Evolutionary conservation across 805 yeast species (phyloP), one percentile per base, ranked within the genome.

Genomic region (Kodamaea neixiangensis): DNA sequence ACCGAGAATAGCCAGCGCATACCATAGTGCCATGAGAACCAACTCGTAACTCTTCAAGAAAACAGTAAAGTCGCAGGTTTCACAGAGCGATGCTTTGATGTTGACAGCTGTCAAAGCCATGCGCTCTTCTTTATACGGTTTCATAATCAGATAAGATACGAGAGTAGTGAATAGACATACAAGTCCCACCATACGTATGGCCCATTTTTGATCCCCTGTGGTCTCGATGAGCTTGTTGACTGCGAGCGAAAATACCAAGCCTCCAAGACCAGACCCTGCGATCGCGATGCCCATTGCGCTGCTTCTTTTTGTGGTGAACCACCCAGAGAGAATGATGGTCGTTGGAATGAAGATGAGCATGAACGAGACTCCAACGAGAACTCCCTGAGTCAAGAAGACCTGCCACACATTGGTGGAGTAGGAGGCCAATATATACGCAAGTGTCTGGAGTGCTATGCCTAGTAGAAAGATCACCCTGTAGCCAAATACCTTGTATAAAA

Each of bases 251-350:
- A 72, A 78, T 15, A 73, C 63, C 5, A 79, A 62, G 14, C 84
- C 85, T 3, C 84, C 85, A 1, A 76, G 51, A n/a, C 81, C 79
- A 5, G 81, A 68, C 1, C 85, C 85, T 1, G 76, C 59, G 6
- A 73, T 74, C 2, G 70, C 63, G 14, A 80, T 66, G 1, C 83
- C 84, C 58, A 73, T 62, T 2, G 82, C 82, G 29, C 77, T 63
- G 1, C 81, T 73, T 34, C 75, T 65, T 29, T 65, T 65, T 34
- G 67, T 68, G 44, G 69, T 66, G 58, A 81, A 81, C 81, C 82
- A 81, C 31, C 75, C 73, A 2, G 81, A 73, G 15, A 79, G 56
- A 3, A 78, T 63, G 14, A 78, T 58, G 38, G 78, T 67, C 1
- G 77, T 71, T 2, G 81, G 77, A 5, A 77, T 58, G 53, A 70